Percentiles rank a stretch among this genome's conserved stretches.
Evolutionary conservation across 768 basidiomycete genomes (phyloP).

Genomic region (Boletales sp.): DNA sequence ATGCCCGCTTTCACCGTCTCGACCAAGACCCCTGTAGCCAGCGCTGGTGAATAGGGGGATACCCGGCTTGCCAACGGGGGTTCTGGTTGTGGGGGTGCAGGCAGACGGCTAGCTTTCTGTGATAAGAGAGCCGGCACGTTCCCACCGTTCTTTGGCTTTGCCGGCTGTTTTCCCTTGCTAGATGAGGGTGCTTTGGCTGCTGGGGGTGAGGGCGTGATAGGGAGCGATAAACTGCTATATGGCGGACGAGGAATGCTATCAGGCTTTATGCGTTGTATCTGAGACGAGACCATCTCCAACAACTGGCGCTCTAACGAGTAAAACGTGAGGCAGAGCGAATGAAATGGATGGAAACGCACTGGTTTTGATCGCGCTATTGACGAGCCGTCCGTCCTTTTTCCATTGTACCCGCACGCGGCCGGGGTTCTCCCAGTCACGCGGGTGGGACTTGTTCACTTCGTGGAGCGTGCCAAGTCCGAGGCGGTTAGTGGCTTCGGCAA

Average conservation of each 20-base stretch:
- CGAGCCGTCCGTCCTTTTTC: constrained; percentile 72
- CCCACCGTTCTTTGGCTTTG: constrained; percentile 44
- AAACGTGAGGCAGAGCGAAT: background rate
- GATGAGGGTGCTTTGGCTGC: constrained; percentile 31
- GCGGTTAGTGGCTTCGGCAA: constrained; percentile 76
- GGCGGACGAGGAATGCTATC: constrained; percentile 67
- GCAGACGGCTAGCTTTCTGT: constrained; percentile 42
- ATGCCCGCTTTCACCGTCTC: constrained; percentile 86
- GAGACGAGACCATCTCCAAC: constrained; percentile 67
- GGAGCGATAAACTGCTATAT: constrained; percentile 39
- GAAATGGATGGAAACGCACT: constrained; percentile 47
- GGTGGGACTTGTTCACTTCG: constrained; percentile 88
- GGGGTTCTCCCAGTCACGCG: constrained; percentile 97
- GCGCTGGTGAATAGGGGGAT: constrained; percentile 76
- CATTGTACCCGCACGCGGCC: constrained; percentile 91
- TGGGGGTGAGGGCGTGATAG: constrained; percentile 26
- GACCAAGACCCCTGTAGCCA: constrained; percentile 73
- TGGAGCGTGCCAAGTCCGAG: constrained; percentile 80
- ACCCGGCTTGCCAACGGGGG: constrained; percentile 72
- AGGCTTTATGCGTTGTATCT: constrained; percentile 71
- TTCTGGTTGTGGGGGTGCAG: constrained; percentile 72
- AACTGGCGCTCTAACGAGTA: constrained; percentile 68
- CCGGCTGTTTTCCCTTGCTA: constrained; percentile 49
- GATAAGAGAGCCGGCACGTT: constrained; percentile 24
- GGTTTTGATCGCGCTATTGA: constrained; percentile 68